Evolutionary conservation across 208 protist species (phyloP).

Genomic region (Entamoeba histolytica): DNA sequence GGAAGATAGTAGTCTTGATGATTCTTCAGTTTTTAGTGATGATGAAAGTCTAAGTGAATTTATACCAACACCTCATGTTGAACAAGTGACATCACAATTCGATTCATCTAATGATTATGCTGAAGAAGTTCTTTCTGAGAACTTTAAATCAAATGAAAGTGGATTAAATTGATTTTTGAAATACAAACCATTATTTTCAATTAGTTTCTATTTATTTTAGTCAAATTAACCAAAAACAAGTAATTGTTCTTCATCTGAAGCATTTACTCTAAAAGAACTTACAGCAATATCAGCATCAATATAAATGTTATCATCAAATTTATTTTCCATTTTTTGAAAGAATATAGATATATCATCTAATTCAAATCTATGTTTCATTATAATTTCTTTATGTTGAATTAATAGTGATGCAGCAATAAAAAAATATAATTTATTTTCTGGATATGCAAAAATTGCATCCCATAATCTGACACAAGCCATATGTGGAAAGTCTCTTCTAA

Average conservation of each 20-base stretch:
- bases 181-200: too few relatives aligned
- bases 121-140: not conserved
- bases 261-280: not conserved
- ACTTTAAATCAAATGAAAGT: not conserved
- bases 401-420: not conserved
- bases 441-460: not conserved
- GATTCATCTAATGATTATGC: not conserved
- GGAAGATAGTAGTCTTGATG: not conserved
- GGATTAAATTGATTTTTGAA: not conserved
- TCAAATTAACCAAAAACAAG: not conserved
- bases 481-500: not conserved
- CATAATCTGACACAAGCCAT: not conserved
- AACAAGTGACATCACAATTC: not conserved
- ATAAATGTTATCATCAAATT: not conserved
- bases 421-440: not conserved
- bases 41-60: not conserved
- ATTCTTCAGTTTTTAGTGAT: not conserved
- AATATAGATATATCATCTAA: not conserved
- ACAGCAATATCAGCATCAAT: not conserved
- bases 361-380: not conserved
- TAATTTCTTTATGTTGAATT: not conserved
- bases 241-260: not conserved
- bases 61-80: not conserved
- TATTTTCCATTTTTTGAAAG: not conserved
- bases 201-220: not conserved